Evolutionary conservation across 2,329 filamentous ascomycete species (phyloP).

Genomic region (Cytospora piceae): DNA sequence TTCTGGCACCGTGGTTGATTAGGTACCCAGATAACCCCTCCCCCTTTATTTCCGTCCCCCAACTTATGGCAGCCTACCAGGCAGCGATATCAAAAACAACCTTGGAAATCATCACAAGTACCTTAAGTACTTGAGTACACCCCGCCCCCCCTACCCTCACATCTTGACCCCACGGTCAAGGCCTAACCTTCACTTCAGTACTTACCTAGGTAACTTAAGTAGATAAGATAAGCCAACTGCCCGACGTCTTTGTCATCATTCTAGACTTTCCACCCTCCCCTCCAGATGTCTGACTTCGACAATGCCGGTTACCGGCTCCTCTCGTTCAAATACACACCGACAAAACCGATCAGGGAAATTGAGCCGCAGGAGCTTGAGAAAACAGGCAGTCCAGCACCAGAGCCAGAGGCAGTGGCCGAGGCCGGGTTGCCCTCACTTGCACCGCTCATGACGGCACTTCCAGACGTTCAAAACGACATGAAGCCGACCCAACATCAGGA

Average conservation of each 20-base stretch:
- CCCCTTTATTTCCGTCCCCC: neutral
- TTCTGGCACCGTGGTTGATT: too few relatives aligned
- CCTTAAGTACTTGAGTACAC: too few relatives aligned
- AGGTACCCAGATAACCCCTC: too few relatives aligned
- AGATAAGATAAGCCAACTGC: neutral
- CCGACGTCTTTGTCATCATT: neutral
- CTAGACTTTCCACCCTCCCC: too few relatives aligned
- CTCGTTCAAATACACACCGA: conserved; percentile 25
- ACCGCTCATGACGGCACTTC: conserved; percentile 14
- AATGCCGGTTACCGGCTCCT: conserved; percentile 26
- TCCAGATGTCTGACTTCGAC: conserved; percentile 16
- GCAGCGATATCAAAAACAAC: neutral
- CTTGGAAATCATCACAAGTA: neutral
- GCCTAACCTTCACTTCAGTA: neutral
- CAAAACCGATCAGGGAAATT: neutral
- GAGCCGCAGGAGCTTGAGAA: neutral
- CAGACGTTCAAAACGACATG: neutral
- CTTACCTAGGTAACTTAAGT: too few relatives aligned
- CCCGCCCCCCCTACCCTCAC: too few relatives aligned
- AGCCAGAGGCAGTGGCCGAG: neutral
- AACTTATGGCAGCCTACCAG: neutral
- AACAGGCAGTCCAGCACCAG: neutral
- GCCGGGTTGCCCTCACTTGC: conserved; percentile 20
- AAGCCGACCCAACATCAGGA: neutral
- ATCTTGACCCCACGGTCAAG: too few relatives aligned